Conservation (phyloP, 2,329 filamentous ascomycete genomes). For the Phialophora expanda region DNA sequence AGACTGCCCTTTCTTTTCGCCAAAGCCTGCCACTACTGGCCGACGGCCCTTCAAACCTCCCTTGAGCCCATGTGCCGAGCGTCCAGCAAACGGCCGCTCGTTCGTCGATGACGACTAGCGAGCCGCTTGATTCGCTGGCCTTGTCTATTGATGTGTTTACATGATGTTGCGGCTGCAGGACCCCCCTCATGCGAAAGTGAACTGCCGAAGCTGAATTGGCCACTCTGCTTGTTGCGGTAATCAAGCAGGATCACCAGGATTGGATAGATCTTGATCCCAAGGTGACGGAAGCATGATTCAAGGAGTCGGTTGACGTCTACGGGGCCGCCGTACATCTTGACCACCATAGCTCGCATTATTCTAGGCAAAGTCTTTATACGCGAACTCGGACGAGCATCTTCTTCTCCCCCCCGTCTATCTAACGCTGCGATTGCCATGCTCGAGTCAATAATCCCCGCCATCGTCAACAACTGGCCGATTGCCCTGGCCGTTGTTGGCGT, state of each 20-base stretch:
- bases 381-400: neutral
- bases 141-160: neutral
- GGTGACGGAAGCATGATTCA: slow-evolving; percentile 11
- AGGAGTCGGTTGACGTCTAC: slow-evolving; percentile 5
- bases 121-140: slow-evolving; percentile 24
- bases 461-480: slow-evolving; percentile 34
- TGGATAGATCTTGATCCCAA: slow-evolving; percentile 25
- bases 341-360: slow-evolving; percentile 2
- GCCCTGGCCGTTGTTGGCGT: slow-evolving; percentile 28
- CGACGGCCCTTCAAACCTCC: neutral
- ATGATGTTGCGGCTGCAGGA: slow-evolving; percentile 12
- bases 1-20: slow-evolving; percentile 9
- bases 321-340: neutral
- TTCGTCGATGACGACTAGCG: slow-evolving; percentile 1
- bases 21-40: slow-evolving; percentile 15
- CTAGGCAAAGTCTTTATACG: neutral
- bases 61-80: slow-evolving; percentile 1
- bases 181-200: slow-evolving; percentile 21
- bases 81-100: slow-evolving; percentile 1
- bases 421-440: slow-evolving; percentile 27
- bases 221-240: slow-evolving; percentile 18
- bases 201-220: slow-evolving; percentile 31
- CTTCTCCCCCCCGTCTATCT: neutral
- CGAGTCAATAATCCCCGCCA: slow-evolving; percentile 32
- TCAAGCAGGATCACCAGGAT: slow-evolving; percentile 15